Conservation (phyloP, 768 basidiomycete species). For the Xerocomellus intermedius region DNA sequence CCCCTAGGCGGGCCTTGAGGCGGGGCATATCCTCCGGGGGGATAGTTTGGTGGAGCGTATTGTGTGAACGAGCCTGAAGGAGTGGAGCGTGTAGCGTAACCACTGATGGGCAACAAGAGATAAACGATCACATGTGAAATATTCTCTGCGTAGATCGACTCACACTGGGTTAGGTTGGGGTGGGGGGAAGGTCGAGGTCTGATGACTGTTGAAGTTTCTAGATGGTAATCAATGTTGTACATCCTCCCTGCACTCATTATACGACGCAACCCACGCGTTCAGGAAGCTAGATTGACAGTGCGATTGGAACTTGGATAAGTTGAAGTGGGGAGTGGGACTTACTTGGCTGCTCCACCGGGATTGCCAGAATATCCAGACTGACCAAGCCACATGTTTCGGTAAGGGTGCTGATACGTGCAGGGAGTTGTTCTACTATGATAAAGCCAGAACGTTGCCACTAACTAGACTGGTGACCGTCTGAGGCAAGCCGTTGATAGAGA, state of each 20-base stretch:
- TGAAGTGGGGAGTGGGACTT: conserved; percentile 2
- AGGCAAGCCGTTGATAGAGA: no score
- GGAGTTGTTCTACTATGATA: neutral
- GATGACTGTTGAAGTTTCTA: neutral
- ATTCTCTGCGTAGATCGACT: neutral
- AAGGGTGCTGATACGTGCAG: neutral
- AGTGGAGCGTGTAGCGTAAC: conserved; percentile 14
- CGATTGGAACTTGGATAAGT: neutral
- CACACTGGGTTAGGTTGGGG: conserved; percentile 5
- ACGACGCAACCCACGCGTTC: conserved; percentile 16
- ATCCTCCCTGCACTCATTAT: neutral
- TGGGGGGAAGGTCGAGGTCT: neutral
- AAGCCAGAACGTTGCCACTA: neutral
- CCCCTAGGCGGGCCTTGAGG: neutral
- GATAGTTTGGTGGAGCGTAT: conserved; percentile 1
- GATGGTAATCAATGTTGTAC: neutral
- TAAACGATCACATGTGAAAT: no score
- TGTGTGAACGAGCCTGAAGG: conserved; percentile 8
- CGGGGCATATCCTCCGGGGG: conserved; percentile 26
- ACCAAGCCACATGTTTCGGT: neutral
- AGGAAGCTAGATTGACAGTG: conserved; percentile 8
- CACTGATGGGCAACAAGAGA: conserved; percentile 31
- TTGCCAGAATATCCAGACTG: conserved; percentile 9
- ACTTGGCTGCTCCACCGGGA: conserved; percentile 9
- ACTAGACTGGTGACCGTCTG: no score